phyloP scores from a whole-genome alignment of 768 basidiomycete species.

The Amanita brunnescens region DNA sequence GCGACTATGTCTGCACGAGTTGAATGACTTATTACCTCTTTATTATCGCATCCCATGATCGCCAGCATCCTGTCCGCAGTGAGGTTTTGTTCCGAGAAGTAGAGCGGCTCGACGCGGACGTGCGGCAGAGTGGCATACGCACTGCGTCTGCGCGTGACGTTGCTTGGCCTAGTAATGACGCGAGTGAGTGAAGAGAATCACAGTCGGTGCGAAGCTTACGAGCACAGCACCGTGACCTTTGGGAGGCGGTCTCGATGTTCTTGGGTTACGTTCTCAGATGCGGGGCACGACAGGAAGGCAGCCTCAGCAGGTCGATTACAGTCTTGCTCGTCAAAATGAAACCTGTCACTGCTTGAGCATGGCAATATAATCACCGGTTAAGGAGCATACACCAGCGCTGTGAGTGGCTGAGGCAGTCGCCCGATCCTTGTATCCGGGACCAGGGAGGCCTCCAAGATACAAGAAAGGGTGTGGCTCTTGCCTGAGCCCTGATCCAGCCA shows the following conservation, averaged over 20 bases:
- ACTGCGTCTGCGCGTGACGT: constrained; percentile 7
- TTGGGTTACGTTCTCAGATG: background rate
- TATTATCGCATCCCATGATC: constrained; percentile 34
- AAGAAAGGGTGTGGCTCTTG: constrained; percentile 45
- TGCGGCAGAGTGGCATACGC: constrained; percentile 11
- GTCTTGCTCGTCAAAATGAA: too few relatives aligned
- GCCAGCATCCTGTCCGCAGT: constrained; percentile 42
- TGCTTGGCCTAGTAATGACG: constrained; percentile 9
- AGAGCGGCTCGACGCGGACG: constrained; percentile 32
- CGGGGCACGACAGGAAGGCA: constrained; percentile 7
- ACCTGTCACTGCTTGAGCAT: background rate
- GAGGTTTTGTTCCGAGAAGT: constrained; percentile 35
- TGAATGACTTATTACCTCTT: constrained; percentile 3
- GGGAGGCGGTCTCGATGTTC: constrained; percentile 4
- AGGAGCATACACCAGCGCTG: constrained; percentile 28
- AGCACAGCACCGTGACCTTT: constrained; percentile 11
- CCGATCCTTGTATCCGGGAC: constrained; percentile 30
- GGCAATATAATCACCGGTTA: background rate
- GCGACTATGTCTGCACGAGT: background rate
- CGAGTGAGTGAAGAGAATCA: background rate
- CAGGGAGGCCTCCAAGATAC: constrained; percentile 41
- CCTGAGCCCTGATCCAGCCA: constrained; percentile 29
- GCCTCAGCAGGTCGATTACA: constrained; percentile 2
- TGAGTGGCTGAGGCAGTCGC: constrained; percentile 30
- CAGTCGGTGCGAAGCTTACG: constrained; percentile 7